Base-by-base conservation (phyloP, 371 early-diverging fungal genomes). In the Mucor plumbeus region DNA sequence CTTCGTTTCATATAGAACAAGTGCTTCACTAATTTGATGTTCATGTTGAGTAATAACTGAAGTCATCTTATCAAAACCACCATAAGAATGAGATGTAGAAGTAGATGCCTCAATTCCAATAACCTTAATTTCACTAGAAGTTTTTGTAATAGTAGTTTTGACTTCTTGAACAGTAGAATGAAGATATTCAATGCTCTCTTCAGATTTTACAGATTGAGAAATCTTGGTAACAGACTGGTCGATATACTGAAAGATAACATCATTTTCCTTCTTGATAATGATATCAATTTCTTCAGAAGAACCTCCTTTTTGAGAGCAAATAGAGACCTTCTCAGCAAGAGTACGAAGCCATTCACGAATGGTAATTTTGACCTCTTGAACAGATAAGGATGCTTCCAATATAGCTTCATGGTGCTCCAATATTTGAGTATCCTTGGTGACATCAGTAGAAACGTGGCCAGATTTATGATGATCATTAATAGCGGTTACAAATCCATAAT, bases 301-400 rank as follows among this genome's bases (percentile, higher is more conserved):
- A 15, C 58, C 61, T 34, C 70, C 67, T 17, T 67, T 63, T 58
- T 72, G 62, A 41, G 72, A 69, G 31, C 67, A 59, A 11, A 55
- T 33, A 34, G 76, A 75, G n/a, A 75, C 76, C 39, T 61, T 69
- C 50, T 75, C 70, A 26, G 76, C 64, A 56, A 75, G 19, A n/a
- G 53, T 36, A 50, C 66, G 67, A 5, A 75, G 47, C 76, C 72
- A 75, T 38, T 72, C 64, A 59, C 70, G 72, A 10, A 72, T 59
- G 31, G 69, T 72, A 11, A 69, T 57, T 39, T 68, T 72, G 19
- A 75, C 43, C 56, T 75, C 76, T 57, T 75, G 69, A 26, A 75
- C 59, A 31, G 70, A 61, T 14, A 67, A 35, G 34, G 74, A 71
- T 39, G 63, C 68, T 15, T 64, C 38, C 9, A 71, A 34, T 17